Percentiles rank a stretch among this genome's conserved stretches.
phyloP scores from a whole-genome alignment of 192 early-diverging fungal species.

The Podila clonocystis region DNA sequence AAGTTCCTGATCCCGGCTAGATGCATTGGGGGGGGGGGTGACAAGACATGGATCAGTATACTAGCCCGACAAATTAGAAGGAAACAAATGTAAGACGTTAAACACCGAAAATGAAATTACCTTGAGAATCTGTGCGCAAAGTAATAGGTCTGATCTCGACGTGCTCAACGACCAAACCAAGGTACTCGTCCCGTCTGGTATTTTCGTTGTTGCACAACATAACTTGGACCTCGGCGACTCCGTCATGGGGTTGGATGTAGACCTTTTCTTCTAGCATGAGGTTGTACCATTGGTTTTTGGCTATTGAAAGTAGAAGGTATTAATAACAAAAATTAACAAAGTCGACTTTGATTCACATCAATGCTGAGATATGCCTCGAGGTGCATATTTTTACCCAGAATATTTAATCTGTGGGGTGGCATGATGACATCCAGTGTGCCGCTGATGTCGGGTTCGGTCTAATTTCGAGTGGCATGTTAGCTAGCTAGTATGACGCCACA shows the following conservation, averaged over 20 bases:
- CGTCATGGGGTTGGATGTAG: conserved; percentile 25
- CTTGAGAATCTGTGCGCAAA: background rate
- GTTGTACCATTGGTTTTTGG: conserved; percentile 26
- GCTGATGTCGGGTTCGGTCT: conserved; percentile 42
- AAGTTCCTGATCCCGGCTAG: conserved; percentile 18
- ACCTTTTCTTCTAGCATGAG: conserved; percentile 33
- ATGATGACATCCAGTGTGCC: conserved; percentile 39
- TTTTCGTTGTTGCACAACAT: conserved; percentile 31
- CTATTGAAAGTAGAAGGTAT: conserved; percentile 3
- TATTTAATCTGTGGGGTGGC: conserved; percentile 18
- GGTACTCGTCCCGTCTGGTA: conserved; percentile 10
- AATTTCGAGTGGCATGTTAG: background rate
- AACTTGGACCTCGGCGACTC: conserved; percentile 15
- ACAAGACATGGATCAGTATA: background rate
- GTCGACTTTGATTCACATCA: background rate
- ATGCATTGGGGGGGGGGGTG: background rate
- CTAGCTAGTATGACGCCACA: too few species aligned
- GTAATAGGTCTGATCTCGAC: conserved; percentile 36
- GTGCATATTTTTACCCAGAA: conserved; percentile 13
- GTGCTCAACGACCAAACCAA: conserved; percentile 35
- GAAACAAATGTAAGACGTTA: background rate
- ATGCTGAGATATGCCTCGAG: background rate
- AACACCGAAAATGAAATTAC: conserved; percentile 14
- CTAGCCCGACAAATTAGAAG: background rate
- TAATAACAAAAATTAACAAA: background rate